These are phyloP conservation scores for Amphichorda felina DNA, from an alignment of 2,329 filamentous ascomycete species.

Conservation along the genomic window DNA sequence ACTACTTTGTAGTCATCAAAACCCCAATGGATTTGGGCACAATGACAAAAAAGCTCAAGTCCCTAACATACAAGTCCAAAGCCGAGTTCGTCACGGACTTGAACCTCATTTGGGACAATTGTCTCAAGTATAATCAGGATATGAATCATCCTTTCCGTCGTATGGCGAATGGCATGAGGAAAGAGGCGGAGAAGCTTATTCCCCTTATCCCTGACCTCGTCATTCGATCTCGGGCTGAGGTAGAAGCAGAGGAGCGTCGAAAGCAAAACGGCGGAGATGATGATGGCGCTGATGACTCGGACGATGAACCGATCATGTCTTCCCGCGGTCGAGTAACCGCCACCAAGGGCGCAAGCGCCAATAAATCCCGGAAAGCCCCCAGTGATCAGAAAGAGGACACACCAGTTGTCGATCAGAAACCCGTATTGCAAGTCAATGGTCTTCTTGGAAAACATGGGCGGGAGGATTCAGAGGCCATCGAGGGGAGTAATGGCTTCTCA, in stretches of 20 bases:
- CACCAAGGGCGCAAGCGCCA: conserved; percentile 45
- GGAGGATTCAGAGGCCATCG: conserved; percentile 67
- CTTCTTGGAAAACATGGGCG: conserved; percentile 43
- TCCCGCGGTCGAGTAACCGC: conserved; percentile 78
- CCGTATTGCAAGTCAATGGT: conserved; percentile 54
- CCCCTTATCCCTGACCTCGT: conserved; percentile 88
- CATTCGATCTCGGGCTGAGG: conserved; percentile 83
- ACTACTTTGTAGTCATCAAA: conserved; percentile 59
- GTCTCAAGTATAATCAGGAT: conserved; percentile 88
- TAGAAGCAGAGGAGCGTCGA: conserved; percentile 77
- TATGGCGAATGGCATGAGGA: conserved; percentile 93
- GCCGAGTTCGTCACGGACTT: conserved; percentile 89
- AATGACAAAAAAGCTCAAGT: conserved; percentile 96
- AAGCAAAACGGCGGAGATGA: conserved; percentile 78
- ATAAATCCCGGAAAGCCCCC: conserved; percentile 64
- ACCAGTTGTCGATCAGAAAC: conserved; percentile 64
- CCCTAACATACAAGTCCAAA: conserved; percentile 72
- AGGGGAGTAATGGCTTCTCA: conserved; percentile 75
- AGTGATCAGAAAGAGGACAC: conserved; percentile 68
- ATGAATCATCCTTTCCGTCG: conserved; percentile 77
- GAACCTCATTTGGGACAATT: conserved; percentile 95
- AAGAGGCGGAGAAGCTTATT: conserved; percentile 92
- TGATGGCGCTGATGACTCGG: conserved; percentile 79
- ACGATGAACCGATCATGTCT: conserved; percentile 97
- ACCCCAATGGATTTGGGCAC: conserved; percentile 94